phyloP scores from a whole-genome alignment of 805 yeast species.

The Kregervanrija delftensis region DNA sequence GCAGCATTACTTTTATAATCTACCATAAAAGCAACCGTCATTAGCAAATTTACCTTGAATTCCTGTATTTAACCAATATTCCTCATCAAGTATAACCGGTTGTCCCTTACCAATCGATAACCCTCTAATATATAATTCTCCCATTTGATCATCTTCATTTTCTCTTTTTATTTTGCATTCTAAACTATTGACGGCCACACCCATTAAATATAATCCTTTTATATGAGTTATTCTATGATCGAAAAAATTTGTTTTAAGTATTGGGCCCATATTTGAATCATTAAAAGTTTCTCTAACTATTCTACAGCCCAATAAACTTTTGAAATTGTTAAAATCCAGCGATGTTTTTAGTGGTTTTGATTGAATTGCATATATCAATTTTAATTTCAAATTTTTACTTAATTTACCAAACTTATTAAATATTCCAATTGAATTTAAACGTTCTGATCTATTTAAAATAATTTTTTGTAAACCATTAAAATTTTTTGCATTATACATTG shows the following conservation, averaged over 20 bases:
- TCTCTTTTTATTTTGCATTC: conserved; percentile 47
- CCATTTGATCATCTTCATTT: conserved; percentile 33
- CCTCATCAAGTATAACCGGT: conserved; percentile 30
- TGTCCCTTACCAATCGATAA: conserved; percentile 51
- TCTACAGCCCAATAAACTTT: conserved; percentile 43
- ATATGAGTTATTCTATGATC: conserved; percentile 49
- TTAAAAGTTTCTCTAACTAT: conserved; percentile 44
- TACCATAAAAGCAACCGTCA: conserved; percentile 64
- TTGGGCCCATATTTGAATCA: conserved; percentile 47
- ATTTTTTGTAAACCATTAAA: conserved; percentile 17
- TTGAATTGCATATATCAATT: conserved; percentile 35
- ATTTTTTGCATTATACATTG: conserved; percentile 13
- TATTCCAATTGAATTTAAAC: conserved; percentile 43
- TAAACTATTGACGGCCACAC: conserved; percentile 52
- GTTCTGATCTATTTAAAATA: conserved; percentile 30
- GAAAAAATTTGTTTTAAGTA: conserved; percentile 50
- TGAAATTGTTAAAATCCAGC: conserved; percentile 28
- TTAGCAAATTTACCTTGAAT: conserved; percentile 55
- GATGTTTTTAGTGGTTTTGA: conserved; percentile 13
- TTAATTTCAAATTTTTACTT: conserved; percentile 21
- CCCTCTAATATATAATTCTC: conserved; percentile 54
- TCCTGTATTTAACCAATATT: conserved; percentile 42
- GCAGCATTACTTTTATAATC: background rate
- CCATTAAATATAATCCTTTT: conserved; percentile 33
- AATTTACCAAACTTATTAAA: conserved; percentile 31